Percentiles rank a stretch among this genome's conserved stretches.
Conservation (phyloP, 2,329 filamentous ascomycete species). For the Neobulgaria alba region DNA sequence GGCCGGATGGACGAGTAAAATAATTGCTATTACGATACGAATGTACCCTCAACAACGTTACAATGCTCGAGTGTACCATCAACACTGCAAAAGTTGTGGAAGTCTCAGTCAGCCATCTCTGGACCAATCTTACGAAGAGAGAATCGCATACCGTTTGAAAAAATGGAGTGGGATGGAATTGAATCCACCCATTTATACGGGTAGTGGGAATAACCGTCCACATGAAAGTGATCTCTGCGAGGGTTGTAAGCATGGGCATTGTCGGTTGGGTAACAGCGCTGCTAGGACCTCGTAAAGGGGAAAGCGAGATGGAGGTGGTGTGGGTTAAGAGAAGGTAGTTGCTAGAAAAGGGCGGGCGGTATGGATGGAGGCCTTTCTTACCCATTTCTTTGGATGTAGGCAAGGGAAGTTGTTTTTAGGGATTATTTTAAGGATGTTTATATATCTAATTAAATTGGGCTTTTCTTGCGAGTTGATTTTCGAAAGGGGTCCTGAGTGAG, state of each 20-base stretch:
- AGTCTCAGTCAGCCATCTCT: conserved; percentile 28
- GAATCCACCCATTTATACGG: conserved; percentile 10
- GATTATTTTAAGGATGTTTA: not conserved
- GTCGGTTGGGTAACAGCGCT: not conserved
- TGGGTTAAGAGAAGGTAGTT: not conserved
- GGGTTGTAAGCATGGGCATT: conserved; percentile 16
- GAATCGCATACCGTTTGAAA: conserved; percentile 35
- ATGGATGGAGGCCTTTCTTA: not conserved
- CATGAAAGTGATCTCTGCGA: conserved; percentile 20
- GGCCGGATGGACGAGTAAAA: conserved; percentile 33
- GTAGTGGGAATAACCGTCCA: conserved; percentile 12
- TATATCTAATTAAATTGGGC: not conserved
- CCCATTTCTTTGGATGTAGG: not conserved
- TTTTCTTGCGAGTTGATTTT: not conserved
- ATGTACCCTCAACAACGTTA: conserved; percentile 32
- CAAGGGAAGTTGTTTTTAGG: not conserved
- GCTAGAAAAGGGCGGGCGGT: not conserved
- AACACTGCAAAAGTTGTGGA: conserved; percentile 32
- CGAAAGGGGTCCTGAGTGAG: too few relatives aligned
- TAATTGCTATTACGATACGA: conserved; percentile 35
- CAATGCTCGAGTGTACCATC: conserved; percentile 37
- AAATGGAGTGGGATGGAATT: conserved; percentile 32
- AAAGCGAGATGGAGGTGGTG: not conserved
- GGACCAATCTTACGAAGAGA: conserved; percentile 34
- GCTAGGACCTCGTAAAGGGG: not conserved